Conservation (phyloP, 768 basidiomycete genomes). For the Serendipita sp. region DNA sequence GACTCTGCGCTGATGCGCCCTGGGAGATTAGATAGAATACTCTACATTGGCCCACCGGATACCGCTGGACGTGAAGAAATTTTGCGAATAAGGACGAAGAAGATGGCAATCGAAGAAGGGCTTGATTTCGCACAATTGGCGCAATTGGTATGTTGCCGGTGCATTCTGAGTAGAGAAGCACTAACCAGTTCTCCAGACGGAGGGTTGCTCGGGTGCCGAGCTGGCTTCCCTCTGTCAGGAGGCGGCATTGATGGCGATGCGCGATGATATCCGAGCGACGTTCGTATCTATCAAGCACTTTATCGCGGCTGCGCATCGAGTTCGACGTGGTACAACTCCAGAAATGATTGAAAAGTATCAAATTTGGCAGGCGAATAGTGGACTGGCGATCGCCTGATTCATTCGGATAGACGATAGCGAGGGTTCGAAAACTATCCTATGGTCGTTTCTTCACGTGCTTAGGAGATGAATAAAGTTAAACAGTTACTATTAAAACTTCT, state of each 20-base stretch:
- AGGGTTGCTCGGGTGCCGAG: conserved; percentile 95
- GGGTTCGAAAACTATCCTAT: no score
- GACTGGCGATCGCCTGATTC: not conserved
- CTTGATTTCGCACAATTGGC: conserved; percentile 58
- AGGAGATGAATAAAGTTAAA: no score
- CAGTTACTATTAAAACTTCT: no score
- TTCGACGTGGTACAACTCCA: conserved; percentile 74
- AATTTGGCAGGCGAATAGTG: conserved; percentile 41
- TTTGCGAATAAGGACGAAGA: conserved; percentile 53
- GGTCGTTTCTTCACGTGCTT: no score
- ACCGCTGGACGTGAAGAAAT: conserved; percentile 67
- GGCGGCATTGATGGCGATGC: conserved; percentile 87
- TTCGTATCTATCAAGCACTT: conserved; percentile 62
- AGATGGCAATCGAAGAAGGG: conserved; percentile 66
- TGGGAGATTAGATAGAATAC: conserved; percentile 81
- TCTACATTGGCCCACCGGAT: conserved; percentile 92
- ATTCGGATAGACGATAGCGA: no score
- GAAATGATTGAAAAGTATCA: conserved; percentile 56
- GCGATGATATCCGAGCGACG: conserved; percentile 60
- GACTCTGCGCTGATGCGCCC: conserved; percentile 92
- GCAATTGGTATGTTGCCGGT: conserved; percentile 45
- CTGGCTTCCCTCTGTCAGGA: conserved; percentile 87
- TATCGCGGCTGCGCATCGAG: conserved; percentile 48
- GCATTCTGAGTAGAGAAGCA: no score
- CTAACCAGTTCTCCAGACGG: conserved; percentile 38